phyloP scores from a whole-genome alignment of 1,139 yeast species.

The Lodderomyces metapsilosis region DNA sequence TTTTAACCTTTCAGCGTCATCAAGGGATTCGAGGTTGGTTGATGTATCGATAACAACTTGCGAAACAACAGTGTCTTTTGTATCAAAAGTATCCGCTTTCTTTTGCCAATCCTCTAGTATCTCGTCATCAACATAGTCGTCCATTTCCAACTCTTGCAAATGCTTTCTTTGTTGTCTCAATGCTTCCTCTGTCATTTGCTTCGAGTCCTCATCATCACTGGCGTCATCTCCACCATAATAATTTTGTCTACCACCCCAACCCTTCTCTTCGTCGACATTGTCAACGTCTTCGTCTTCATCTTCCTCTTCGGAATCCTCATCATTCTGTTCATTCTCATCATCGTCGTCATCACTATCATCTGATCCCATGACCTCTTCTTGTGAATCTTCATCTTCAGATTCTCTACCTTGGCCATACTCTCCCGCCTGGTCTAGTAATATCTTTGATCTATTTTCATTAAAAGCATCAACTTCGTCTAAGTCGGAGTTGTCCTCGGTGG shows the following conservation, averaged over 20 bases:
- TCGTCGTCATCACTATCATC: slow-evolving; percentile 21
- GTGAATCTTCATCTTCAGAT: slow-evolving; percentile 41
- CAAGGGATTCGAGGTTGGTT: slow-evolving; percentile 36
- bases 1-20: slow-evolving; percentile 42
- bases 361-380: slow-evolving; percentile 24
- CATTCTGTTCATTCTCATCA: slow-evolving; percentile 29
- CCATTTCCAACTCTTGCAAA: slow-evolving; percentile 73
- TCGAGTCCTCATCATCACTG: slow-evolving; percentile 73
- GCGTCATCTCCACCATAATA: slow-evolving; percentile 83
- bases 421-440: slow-evolving; percentile 60
- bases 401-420: slow-evolving; percentile 30
- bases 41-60: slow-evolving; percentile 26
- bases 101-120: slow-evolving; percentile 69
- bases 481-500: slow-evolving; percentile 30
- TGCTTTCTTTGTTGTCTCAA: slow-evolving; percentile 83
- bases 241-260: slow-evolving; percentile 81
- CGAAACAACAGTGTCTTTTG: slow-evolving; percentile 15
- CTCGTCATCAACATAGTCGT: slow-evolving; percentile 83
- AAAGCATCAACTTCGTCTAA: slow-evolving; percentile 73
- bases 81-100: slow-evolving; percentile 30
- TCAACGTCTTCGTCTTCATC: slow-evolving; percentile 47
- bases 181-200: slow-evolving; percentile 85
- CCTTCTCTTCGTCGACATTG: slow-evolving; percentile 50
- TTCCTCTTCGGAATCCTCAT: slow-evolving; percentile 32
- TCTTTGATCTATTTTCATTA: slow-evolving; percentile 62